Conservation (phyloP, 768 basidiomycete genomes). For the Trametes elegans region DNA sequence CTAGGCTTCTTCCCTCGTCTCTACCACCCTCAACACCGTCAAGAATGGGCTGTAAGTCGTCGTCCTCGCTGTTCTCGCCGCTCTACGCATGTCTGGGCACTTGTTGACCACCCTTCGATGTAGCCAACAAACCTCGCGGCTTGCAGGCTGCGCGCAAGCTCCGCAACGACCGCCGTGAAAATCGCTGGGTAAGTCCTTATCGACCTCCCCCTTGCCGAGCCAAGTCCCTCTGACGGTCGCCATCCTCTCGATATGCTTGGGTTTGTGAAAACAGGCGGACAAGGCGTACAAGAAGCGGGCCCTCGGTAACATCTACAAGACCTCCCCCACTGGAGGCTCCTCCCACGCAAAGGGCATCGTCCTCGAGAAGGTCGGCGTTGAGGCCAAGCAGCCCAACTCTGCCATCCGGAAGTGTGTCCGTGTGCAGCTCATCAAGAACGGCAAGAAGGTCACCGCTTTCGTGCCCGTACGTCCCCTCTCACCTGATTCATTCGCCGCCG, state of each 20-base stretch:
- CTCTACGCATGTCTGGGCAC: background rate
- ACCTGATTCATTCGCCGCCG: background rate
- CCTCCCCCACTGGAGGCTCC: constrained; percentile 97
- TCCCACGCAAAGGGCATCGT: constrained; percentile 99
- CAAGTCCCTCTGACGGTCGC: background rate
- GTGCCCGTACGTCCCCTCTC: constrained; percentile 70
- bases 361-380: constrained; percentile 99
- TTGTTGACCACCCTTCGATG: constrained; percentile 14
- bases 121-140: constrained; percentile 99
- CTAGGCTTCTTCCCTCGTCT: constrained; percentile 31
- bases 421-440: constrained; percentile 99
- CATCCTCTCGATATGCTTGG: background rate
- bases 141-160: constrained; percentile 99
- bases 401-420: constrained; percentile 99
- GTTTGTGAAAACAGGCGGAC: constrained; percentile 68
- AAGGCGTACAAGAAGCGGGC: constrained; percentile 99
- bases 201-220: background rate
- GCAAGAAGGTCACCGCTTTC: constrained; percentile 99
- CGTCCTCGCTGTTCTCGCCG: constrained; percentile 6
- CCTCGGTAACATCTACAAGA: constrained; percentile 99
- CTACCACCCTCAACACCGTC: constrained; percentile 47
- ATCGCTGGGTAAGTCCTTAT: constrained; percentile 82
- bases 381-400: constrained; percentile 99
- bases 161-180: constrained; percentile 87
- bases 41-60: constrained; percentile 83